A percentile compares a stretch with the other conserved stretches of the same genome.
Evolutionary conservation across 306 rosid genomes (phyloP).

Genomic region (Dalbergia cochinchinensis): DNA sequence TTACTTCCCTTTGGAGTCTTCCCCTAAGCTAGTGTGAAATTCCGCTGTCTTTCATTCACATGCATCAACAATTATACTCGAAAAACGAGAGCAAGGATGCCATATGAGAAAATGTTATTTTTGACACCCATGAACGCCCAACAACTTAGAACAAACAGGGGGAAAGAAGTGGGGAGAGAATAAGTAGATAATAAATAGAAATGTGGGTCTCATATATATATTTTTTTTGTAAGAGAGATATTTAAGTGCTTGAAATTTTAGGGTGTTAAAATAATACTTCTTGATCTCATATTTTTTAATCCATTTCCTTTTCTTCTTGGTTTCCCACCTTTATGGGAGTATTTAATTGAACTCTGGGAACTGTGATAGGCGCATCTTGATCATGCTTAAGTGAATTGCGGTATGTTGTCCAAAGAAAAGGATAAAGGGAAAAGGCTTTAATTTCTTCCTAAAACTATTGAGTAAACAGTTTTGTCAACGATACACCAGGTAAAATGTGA

Average conservation of each 20-base stretch:
- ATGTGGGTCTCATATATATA: too few species aligned
- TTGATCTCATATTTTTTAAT: not conserved
- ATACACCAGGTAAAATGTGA: too few species aligned
- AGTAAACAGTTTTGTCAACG: too few species aligned
- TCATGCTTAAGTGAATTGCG: not conserved
- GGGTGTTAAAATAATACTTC: too few species aligned
- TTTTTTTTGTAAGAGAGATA: too few species aligned
- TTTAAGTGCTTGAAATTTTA: too few species aligned
- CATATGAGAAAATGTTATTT: too few species aligned
- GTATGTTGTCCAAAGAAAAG: not conserved
- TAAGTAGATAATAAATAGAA: too few species aligned
- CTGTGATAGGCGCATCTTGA: not conserved
- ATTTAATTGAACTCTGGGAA: not conserved
- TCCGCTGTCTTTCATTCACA: constrained; percentile 16
- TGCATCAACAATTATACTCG: not conserved
- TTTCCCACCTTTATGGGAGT: not conserved
- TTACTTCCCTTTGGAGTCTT: not conserved
- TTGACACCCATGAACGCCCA: too few species aligned
- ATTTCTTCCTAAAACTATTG: too few species aligned
- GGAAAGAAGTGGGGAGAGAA: too few species aligned
- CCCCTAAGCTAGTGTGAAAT: not conserved
- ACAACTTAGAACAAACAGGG: too few species aligned
- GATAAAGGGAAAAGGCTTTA: not conserved
- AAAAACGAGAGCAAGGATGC: not conserved
- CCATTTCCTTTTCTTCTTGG: not conserved